Percentiles rank a stretch among this genome's conserved stretches.
phyloP scores from a whole-genome alignment of 1,284 basidiomycete genomes.

The Fomes fomentarius region DNA sequence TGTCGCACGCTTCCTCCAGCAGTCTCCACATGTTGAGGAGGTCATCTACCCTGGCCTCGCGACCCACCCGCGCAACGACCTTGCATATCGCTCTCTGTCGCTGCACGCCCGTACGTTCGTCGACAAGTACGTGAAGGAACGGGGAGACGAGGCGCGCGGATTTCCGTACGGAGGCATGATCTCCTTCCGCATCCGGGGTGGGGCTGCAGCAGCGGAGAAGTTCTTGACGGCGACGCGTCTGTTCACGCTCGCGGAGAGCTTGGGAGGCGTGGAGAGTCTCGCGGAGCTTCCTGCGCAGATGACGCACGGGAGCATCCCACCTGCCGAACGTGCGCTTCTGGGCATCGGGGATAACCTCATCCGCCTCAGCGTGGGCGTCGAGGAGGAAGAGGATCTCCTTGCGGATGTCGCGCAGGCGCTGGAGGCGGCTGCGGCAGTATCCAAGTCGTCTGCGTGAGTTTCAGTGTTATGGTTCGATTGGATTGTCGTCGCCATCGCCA shows the following conservation, averaged over 20 bases:
- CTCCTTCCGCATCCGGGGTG: slow-evolving; percentile 69
- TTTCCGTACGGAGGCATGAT: slow-evolving; percentile 92
- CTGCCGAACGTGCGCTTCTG: slow-evolving; percentile 66
- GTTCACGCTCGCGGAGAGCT: slow-evolving; percentile 87
- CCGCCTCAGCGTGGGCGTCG: slow-evolving; percentile 86
- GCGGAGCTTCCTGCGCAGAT: slow-evolving; percentile 85
- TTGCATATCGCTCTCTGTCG: slow-evolving; percentile 68
- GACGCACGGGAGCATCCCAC: slow-evolving; percentile 84
- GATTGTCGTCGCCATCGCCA: too few relatives aligned
- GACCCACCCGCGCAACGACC: slow-evolving; percentile 58
- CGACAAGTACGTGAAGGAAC: slow-evolving; percentile 42
- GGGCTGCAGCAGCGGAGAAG: slow-evolving; percentile 56
- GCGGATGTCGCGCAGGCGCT: slow-evolving; percentile 68
- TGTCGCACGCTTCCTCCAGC: slow-evolving; percentile 70
- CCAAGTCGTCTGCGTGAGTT: slow-evolving; percentile 2
- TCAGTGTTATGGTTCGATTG: neutral
- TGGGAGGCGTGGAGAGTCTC: slow-evolving; percentile 92
- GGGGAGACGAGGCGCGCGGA: slow-evolving; percentile 42
- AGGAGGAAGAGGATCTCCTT: slow-evolving; percentile 85
- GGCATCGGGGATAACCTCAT: slow-evolving; percentile 87
- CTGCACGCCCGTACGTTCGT: slow-evolving; percentile 75
- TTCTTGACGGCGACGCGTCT: slow-evolving; percentile 75
- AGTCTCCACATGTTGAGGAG: slow-evolving; percentile 63
- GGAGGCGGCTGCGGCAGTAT: slow-evolving; percentile 40
- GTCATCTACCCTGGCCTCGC: slow-evolving; percentile 89